These are phyloP conservation scores for Eucalyptus cloeziana DNA, from an alignment of 345 rosid species.

Conservation along the genomic window DNA sequence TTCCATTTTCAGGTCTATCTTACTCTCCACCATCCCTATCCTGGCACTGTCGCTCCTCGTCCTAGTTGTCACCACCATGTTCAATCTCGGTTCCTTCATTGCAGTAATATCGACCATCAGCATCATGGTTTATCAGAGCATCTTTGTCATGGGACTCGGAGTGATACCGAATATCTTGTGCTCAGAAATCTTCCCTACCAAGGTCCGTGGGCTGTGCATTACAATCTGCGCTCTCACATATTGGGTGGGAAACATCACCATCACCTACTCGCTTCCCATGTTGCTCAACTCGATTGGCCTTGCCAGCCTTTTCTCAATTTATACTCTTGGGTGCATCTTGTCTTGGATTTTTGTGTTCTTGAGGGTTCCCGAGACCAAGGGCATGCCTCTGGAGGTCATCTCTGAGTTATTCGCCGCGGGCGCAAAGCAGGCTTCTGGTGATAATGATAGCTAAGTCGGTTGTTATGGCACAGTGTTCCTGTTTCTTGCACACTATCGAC, in stretches of 20 bases:
- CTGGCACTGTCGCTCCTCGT: slow-evolving; percentile 4
- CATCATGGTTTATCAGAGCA: slow-evolving; percentile 9
- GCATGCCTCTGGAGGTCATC: slow-evolving; percentile 33
- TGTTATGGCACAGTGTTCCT: not conserved
- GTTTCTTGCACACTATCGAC: not conserved
- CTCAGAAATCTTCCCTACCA: slow-evolving; percentile 28
- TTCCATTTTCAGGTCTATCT: slow-evolving; percentile 9
- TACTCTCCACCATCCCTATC: slow-evolving; percentile 28
- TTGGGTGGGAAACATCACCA: slow-evolving; percentile 13
- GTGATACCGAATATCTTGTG: slow-evolving; percentile 25
- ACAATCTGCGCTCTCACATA: slow-evolving; percentile 23
- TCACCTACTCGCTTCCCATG: slow-evolving; percentile 17
- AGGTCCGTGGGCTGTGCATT: slow-evolving; percentile 22
- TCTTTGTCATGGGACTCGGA: slow-evolving; percentile 26
- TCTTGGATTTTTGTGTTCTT: slow-evolving; percentile 29
- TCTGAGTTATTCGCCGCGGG: slow-evolving; percentile 30
- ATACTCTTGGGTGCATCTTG: slow-evolving; percentile 3
- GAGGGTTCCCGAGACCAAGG: slow-evolving; percentile 36
- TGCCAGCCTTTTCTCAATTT: slow-evolving; percentile 11
- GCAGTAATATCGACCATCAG: slow-evolving; percentile 12
- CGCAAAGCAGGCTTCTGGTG: not conserved
- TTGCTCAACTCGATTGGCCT: slow-evolving; percentile 19
- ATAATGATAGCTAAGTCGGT: not conserved
- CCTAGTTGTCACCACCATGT: slow-evolving; percentile 5
- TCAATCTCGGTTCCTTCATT: not conserved